Conservation (phyloP, 257 asterid species). For the Linderniella brevidens region DNA sequence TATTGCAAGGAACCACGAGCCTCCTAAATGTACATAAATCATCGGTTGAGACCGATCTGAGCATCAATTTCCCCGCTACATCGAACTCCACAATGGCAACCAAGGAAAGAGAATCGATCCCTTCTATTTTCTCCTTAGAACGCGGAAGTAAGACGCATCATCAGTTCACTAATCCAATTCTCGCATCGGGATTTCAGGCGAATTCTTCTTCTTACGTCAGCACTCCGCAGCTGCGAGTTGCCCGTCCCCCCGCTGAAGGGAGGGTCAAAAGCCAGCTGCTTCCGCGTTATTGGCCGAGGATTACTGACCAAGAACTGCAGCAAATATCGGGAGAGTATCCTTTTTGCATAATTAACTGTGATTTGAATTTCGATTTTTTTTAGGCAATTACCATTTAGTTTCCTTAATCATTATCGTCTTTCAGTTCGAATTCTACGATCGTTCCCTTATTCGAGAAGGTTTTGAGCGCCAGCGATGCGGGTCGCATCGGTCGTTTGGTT, state of each 20-base stretch:
- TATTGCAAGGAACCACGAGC: conserved; percentile 18
- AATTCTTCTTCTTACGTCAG: conserved; percentile 19
- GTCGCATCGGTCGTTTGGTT: conserved; percentile 94
- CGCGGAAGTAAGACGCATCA: conserved; percentile 48
- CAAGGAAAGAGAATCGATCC: conserved; percentile 38
- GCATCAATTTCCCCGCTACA: conserved; percentile 51
- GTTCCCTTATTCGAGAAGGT: conserved; percentile 94
- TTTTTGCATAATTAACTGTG: conserved; percentile 4
- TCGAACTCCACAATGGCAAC: conserved; percentile 23
- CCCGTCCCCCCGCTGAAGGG: conserved; percentile 96
- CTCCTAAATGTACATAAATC: conserved; percentile 20
- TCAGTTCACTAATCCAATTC: conserved; percentile 38
- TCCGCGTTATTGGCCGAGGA: conserved; percentile 98
- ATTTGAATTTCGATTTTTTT: background rate
- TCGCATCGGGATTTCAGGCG: conserved; percentile 37
- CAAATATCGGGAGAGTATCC: conserved; percentile 99
- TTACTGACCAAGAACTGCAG: conserved; percentile 88
- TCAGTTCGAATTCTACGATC: conserved; percentile 74
- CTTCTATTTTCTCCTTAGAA: conserved; percentile 31
- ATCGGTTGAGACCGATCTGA: conserved; percentile 53
- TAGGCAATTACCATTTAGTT: conserved; percentile 5
- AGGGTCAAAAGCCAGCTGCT: conserved; percentile 83
- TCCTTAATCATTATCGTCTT: conserved; percentile 30
- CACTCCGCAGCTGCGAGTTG: conserved; percentile 54
- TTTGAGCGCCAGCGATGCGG: conserved; percentile 98